Evolutionary conservation across 139 green algal genomes (phyloP).

Genomic region (Zygnema circumcarinatum): DNA sequence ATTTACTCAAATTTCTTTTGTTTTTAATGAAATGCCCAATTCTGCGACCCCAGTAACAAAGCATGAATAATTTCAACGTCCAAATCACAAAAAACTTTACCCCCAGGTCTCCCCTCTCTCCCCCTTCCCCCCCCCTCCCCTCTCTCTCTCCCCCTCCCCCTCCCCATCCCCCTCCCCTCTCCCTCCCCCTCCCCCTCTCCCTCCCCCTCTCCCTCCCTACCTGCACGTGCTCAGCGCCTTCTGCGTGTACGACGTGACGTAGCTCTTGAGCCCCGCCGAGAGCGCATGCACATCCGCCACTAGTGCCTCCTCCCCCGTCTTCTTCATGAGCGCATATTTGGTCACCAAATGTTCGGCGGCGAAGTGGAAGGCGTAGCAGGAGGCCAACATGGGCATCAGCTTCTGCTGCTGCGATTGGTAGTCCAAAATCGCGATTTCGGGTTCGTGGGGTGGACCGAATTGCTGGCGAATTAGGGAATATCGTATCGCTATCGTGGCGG

Average conservation of each 20-base stretch:
- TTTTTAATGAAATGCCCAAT: too few relatives aligned
- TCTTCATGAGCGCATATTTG: conserved; percentile 55
- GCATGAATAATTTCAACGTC: too few relatives aligned
- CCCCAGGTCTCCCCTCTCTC: background rate
- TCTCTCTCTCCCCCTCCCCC: background rate
- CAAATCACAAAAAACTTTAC: background rate
- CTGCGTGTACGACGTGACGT: conserved; percentile 57
- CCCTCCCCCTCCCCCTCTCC: background rate
- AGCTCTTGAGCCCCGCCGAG: conserved; percentile 52
- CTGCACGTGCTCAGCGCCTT: conserved; percentile 39
- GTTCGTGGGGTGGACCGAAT: conserved; percentile 69
- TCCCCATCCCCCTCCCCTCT: background rate
- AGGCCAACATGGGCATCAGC: conserved; percentile 61
- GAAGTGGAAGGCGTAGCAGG: conserved; percentile 56
- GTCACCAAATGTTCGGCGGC: conserved; percentile 47
- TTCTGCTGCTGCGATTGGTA: conserved; percentile 62
- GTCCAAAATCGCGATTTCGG: conserved; percentile 56
- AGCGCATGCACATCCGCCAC: conserved; percentile 57
- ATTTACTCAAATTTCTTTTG: too few relatives aligned
- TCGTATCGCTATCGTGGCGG: conserved; percentile 79
- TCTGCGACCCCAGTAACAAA: too few relatives aligned
- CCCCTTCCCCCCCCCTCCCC: background rate
- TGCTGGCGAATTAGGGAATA: conserved; percentile 76
- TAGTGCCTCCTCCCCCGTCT: conserved; percentile 45
- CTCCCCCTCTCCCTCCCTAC: background rate